A percentile compares a stretch with the other conserved stretches of the same genome.
These are phyloP conservation scores for Trypanosoma mega DNA, from an alignment of 208 protist genomes.

Conservation along the genomic window DNA sequence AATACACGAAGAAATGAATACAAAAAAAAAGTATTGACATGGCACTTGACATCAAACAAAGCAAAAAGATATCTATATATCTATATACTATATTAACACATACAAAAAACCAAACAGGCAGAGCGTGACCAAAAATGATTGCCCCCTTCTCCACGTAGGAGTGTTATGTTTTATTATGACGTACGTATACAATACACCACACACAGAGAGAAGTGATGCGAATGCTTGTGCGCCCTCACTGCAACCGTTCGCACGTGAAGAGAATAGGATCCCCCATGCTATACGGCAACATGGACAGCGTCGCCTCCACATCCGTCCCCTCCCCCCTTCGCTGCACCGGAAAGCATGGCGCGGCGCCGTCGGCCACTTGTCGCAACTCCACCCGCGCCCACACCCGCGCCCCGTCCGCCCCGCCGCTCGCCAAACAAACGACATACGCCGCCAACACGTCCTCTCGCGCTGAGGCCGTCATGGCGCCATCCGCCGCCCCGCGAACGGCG, in stretches of 20 bases:
- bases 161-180: too few relatives aligned
- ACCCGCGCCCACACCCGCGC: slow-evolving; percentile 55
- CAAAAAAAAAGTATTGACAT: too few relatives aligned
- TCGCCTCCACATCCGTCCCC: slow-evolving; percentile 35
- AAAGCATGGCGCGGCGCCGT: slow-evolving; percentile 33
- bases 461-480: slow-evolving; percentile 20
- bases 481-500: slow-evolving; percentile 28
- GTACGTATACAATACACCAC: too few relatives aligned
- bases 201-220: too few relatives aligned
- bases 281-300: slow-evolving; percentile 34
- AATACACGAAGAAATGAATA: too few relatives aligned
- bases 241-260: slow-evolving; percentile 53
- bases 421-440: slow-evolving; percentile 48
- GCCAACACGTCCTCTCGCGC: slow-evolving; percentile 7
- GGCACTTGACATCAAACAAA: too few relatives aligned
- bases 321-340: slow-evolving; percentile 19
- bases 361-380: slow-evolving; percentile 52
- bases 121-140: too few relatives aligned
- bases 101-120: too few relatives aligned
- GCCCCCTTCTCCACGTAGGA: too few relatives aligned
- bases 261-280: slow-evolving; percentile 65
- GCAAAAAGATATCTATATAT: too few relatives aligned
- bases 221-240: too few relatives aligned
- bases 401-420: slow-evolving; percentile 31
- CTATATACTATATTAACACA: too few relatives aligned